A percentile compares a stretch with the other conserved stretches of the same genome.
Conservation (phyloP, 129 eudicot genomes). For the Deinandra increscens region DNA sequence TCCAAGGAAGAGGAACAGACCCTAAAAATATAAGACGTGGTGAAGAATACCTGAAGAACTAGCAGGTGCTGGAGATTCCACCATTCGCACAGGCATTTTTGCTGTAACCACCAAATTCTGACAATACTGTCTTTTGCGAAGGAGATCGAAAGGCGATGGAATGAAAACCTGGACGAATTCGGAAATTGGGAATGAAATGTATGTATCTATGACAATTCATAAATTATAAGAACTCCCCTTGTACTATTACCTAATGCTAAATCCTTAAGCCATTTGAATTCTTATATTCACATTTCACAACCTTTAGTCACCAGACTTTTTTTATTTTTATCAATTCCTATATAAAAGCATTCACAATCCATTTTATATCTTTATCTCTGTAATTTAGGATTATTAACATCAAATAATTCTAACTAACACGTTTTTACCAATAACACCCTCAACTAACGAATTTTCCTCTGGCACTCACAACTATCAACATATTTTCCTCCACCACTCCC, state of each 20-base stretch:
- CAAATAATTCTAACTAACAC: too few relatives aligned
- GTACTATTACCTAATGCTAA: not conserved
- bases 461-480: too few relatives aligned
- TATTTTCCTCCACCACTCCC: too few relatives aligned
- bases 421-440: too few relatives aligned
- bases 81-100: conserved; percentile 75
- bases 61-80: conserved; percentile 56
- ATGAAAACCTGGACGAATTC: conserved; percentile 1
- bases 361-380: too few relatives aligned
- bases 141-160: conserved; percentile 25
- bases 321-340: too few relatives aligned
- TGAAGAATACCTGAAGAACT: conserved; percentile 47
- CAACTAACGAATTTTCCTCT: too few relatives aligned
- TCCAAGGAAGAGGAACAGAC: not conserved
- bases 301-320: too few relatives aligned
- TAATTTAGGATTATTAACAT: too few relatives aligned
- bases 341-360: too few relatives aligned
- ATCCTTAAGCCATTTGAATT: not conserved
- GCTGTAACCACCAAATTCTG: not conserved
- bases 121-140: not conserved
- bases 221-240: conserved; percentile 8
- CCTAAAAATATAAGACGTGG: not conserved
- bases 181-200: conserved; percentile 17
- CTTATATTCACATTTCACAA: too few relatives aligned
- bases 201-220: not conserved